These are phyloP conservation scores for Cystofilobasidium bisporidii DNA, from an alignment of 768 basidiomycete species.

Conservation along the genomic window DNA sequence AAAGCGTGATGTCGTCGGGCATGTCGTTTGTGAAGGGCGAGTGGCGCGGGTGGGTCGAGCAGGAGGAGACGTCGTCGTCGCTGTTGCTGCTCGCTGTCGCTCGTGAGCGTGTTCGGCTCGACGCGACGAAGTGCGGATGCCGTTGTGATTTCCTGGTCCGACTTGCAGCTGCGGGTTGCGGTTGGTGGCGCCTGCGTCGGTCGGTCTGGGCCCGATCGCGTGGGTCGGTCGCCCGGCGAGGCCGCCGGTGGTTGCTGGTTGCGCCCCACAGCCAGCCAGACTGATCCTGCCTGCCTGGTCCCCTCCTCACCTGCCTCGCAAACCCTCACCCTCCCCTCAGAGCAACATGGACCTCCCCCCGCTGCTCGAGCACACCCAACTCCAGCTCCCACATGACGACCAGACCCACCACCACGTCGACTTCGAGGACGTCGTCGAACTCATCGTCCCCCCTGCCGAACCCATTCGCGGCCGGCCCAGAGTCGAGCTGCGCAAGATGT, in stretches of 20 bases:
- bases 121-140: too few relatives aligned
- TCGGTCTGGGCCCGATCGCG: too few relatives aligned
- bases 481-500: constrained; percentile 8
- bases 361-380: neutral
- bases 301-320: neutral
- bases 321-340: neutral
- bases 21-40: neutral
- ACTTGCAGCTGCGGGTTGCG: too few relatives aligned
- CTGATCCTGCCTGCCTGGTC: neutral
- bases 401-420: neutral
- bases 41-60: too few relatives aligned
- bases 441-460: neutral
- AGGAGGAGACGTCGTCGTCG: too few relatives aligned
- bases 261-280: neutral
- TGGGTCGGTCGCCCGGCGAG: too few relatives aligned
- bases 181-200: too few relatives aligned
- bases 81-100: too few relatives aligned
- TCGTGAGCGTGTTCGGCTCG: too few relatives aligned
- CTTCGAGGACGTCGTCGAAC: neutral
- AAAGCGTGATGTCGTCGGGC: neutral
- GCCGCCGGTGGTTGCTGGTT: too few relatives aligned
- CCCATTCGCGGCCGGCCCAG: neutral
- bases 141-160: too few relatives aligned
- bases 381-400: neutral
- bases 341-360: neutral